phyloP scores from a whole-genome alignment of 352 stramenopile species.

The Phytophthora hybrid region DNA sequence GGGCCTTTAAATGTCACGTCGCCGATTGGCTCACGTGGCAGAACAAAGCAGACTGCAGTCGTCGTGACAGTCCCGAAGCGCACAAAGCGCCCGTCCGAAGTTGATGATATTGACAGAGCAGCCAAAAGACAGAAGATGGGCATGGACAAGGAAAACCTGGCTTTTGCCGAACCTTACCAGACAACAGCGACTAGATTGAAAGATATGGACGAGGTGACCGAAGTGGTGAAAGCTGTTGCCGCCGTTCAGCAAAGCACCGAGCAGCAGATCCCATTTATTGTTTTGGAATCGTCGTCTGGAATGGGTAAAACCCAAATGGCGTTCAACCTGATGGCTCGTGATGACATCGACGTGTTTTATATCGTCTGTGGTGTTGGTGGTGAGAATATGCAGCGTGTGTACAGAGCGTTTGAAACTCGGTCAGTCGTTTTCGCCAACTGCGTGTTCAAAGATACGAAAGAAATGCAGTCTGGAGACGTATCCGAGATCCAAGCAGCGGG shows the following conservation, averaged over 20 bases:
- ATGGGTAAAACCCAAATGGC: slow-evolving; percentile 20
- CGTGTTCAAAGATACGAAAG: not conserved
- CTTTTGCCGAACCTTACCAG: not conserved
- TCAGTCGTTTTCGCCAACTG: not conserved
- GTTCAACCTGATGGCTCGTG: slow-evolving; percentile 17
- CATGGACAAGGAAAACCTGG: not conserved
- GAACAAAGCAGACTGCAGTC: too few relatives aligned
- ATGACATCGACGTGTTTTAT: slow-evolving; percentile 16
- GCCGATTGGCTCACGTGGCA: too few relatives aligned
- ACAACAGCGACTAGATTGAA: not conserved
- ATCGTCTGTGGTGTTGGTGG: not conserved
- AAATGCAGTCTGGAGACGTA: not conserved
- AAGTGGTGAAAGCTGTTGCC: not conserved
- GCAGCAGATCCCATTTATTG: slow-evolving; percentile 5
- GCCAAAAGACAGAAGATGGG: too few relatives aligned
- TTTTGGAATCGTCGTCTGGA: slow-evolving; percentile 15
- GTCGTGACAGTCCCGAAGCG: too few relatives aligned
- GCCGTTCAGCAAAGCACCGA: not conserved
- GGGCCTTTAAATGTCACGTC: too few relatives aligned
- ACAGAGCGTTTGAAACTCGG: not conserved
- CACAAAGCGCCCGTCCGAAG: too few relatives aligned
- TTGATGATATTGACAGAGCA: too few relatives aligned
- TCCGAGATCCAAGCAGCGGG: not conserved
- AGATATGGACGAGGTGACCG: not conserved
- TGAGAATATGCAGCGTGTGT: not conserved